These are phyloP conservation scores for Raffaelea ambrosiae DNA, from an alignment of 2,329 filamentous ascomycete genomes.

Conservation along the genomic window DNA sequence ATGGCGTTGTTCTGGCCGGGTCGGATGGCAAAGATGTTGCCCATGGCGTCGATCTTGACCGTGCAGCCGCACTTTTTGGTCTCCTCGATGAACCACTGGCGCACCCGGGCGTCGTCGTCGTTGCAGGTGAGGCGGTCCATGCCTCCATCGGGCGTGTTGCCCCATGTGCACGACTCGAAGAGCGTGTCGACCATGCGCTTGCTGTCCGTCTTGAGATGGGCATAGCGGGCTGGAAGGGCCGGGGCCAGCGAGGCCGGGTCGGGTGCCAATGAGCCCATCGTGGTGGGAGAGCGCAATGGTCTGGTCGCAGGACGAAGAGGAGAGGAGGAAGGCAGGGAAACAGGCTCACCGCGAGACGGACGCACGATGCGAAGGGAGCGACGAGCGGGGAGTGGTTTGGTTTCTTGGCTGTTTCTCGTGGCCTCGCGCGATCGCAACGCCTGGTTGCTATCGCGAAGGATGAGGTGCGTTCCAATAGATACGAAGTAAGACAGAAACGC, in stretches of 20 bases:
- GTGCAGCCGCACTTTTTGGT: conserved; percentile 56
- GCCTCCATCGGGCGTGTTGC: conserved; percentile 11
- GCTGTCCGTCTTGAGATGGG: conserved; percentile 4
- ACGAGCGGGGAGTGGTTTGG: too few species aligned
- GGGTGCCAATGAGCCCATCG: conserved; percentile 7
- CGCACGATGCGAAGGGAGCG: too few species aligned
- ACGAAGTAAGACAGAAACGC: too few species aligned
- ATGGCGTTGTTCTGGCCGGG: conserved; percentile 50
- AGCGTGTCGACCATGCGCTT: conserved; percentile 11
- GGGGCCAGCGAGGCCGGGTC: too few species aligned
- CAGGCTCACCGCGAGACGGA: too few species aligned
- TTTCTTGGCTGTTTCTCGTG: too few species aligned
- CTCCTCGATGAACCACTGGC: conserved; percentile 67
- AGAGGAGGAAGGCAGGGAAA: neutral
- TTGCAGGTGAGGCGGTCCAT: conserved; percentile 56
- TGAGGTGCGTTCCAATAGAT: too few species aligned
- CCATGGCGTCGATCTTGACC: conserved; percentile 64
- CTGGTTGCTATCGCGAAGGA: too few species aligned
- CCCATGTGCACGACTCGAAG: conserved; percentile 10
- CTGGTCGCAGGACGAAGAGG: neutral
- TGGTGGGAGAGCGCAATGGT: neutral
- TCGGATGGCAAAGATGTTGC: conserved; percentile 72
- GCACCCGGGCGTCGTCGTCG: conserved; percentile 60
- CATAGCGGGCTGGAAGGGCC: conserved; percentile 4
- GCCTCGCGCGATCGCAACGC: too few species aligned